A percentile compares a stretch with the other conserved stretches of the same genome.
Conservation (phyloP, 75 land plant species). For the Isoetes taiwanensis region DNA sequence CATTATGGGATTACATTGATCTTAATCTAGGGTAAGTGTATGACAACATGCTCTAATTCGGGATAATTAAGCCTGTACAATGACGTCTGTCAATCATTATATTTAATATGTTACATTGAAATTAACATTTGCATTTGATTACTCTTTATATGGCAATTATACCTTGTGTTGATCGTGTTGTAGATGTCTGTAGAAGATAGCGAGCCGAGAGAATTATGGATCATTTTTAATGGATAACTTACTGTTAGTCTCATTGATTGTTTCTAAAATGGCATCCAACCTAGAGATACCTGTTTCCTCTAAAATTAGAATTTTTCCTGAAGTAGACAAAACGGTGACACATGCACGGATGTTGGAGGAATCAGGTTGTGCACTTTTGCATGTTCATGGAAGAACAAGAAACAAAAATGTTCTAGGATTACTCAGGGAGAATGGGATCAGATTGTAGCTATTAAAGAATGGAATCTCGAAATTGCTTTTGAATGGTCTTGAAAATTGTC, state of each 20-base stretch:
- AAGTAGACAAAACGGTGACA: constrained; percentile 58
- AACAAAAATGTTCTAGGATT: constrained; percentile 75
- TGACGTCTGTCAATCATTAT: too few relatives aligned
- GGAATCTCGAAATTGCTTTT: too few relatives aligned
- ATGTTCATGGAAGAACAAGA: constrained; percentile 93
- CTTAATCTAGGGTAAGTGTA: constrained; percentile 77
- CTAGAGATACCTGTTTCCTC: constrained; percentile 88
- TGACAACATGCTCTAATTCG: too few relatives aligned
- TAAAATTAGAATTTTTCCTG: constrained; percentile 85
- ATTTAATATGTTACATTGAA: too few relatives aligned
- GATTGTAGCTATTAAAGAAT: constrained; percentile 66
- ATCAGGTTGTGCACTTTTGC: constrained; percentile 92
- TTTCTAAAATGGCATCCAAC: constrained; percentile 50
- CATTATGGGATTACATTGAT: constrained; percentile 84
- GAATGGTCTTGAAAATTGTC: too few relatives aligned
- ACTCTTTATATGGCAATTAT: too few relatives aligned
- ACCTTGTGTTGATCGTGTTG: too few relatives aligned
- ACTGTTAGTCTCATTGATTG: constrained; percentile 68
- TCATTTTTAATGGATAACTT: constrained; percentile 97
- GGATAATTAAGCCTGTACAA: too few relatives aligned
- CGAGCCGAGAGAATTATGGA: constrained; percentile 88
- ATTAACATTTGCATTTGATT: too few relatives aligned
- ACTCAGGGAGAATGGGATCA: constrained; percentile 72
- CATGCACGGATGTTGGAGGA: constrained; percentile 94
- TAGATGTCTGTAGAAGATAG: constrained; percentile 97